Evolutionary conservation across 345 rosid genomes (phyloP), one percentile per base, ranked within the genome.

Genomic region (Alliaria petiolata): DNA sequence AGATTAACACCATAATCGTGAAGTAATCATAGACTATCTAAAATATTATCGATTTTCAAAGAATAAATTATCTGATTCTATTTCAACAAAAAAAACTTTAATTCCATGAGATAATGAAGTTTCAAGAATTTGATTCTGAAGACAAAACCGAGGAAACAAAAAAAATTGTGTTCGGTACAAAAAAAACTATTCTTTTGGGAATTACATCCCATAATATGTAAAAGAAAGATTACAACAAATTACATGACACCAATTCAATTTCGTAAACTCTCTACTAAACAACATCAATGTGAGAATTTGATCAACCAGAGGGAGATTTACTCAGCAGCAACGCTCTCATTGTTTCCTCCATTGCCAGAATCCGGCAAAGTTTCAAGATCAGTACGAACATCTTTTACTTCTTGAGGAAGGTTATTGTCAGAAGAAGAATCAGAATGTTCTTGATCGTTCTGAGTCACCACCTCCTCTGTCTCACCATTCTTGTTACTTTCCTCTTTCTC

Each of bases 351-450:
- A 53, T 64, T 79, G 62, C 78, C 78, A 9, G 85, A 78, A 17
- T 82, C 83, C 1, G 95, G 89, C 74, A 88, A 75, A 59, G 92
- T 86, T 69, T 72, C 93, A 70, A 84, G 74, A 72, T 86, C 90
- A 0, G 84, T 82, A 15, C 80, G 81, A 56, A 65, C 83, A 42
- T 85, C 90, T 57, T 81, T 85, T 51, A 70, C 87, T 79, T 83
- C 89, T 59, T 78, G 84, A 20, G 84, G 50, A 42, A 85, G 65
- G 19, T 7, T 65, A 34, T 60, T 77, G 16, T 65, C 77, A 0
- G 80, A 62, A 1, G 82, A 82, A 47, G 85, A 60, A 60, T 42
- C 72, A 30, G 39, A 31, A 3, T 67, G 72, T 36, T 69, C 76
- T 30, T 83, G 68, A 60, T 62, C 67, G 42, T 64, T 79, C 78